These are phyloP conservation scores for Dicorynia guianensis DNA, from an alignment of 306 rosid genomes.

Conservation along the genomic window DNA sequence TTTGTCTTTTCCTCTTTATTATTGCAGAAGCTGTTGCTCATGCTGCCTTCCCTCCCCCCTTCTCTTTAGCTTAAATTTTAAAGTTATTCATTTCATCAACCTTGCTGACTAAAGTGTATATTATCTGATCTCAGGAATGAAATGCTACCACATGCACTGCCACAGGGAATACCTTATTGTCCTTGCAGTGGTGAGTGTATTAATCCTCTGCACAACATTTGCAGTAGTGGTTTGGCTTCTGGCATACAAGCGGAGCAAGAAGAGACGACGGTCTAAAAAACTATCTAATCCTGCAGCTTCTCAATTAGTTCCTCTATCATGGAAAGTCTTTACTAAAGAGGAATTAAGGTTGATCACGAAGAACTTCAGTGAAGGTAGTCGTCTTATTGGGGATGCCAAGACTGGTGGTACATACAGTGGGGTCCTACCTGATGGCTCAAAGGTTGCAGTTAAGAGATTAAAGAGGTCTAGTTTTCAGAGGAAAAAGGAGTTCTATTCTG, in stretches of 20 bases:
- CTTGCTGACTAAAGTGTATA: background rate
- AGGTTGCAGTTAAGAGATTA: slow-evolving; percentile 90
- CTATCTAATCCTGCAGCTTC: slow-evolving; percentile 71
- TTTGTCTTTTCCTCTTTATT: slow-evolving; percentile 29
- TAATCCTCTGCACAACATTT: slow-evolving; percentile 81
- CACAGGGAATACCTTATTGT: slow-evolving; percentile 89
- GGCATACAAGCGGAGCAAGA: slow-evolving; percentile 81
- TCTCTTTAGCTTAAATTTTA: background rate
- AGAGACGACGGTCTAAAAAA: slow-evolving; percentile 85
- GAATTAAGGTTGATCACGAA: slow-evolving; percentile 87
- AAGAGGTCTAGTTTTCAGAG: slow-evolving; percentile 93
- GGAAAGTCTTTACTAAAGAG: slow-evolving; percentile 94
- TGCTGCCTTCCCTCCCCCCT: background rate
- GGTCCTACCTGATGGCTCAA: slow-evolving; percentile 87
- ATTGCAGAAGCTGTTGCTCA: slow-evolving; percentile 5
- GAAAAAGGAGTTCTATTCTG: slow-evolving; percentile 94
- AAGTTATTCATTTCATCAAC: background rate
- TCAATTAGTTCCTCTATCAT: slow-evolving; percentile 73
- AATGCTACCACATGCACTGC: slow-evolving; percentile 79
- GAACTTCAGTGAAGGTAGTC: slow-evolving; percentile 97
- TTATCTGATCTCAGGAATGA: slow-evolving; percentile 53
- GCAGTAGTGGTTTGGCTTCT: slow-evolving; percentile 96
- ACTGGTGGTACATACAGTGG: slow-evolving; percentile 94
- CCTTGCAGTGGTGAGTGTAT: slow-evolving; percentile 87
- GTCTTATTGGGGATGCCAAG: slow-evolving; percentile 94